A percentile compares a stretch with the other conserved stretches of the same genome.
Conservation (phyloP, 225 moss, liverwort and hornwort genomes). For the Physcomitrium patens region DNA sequence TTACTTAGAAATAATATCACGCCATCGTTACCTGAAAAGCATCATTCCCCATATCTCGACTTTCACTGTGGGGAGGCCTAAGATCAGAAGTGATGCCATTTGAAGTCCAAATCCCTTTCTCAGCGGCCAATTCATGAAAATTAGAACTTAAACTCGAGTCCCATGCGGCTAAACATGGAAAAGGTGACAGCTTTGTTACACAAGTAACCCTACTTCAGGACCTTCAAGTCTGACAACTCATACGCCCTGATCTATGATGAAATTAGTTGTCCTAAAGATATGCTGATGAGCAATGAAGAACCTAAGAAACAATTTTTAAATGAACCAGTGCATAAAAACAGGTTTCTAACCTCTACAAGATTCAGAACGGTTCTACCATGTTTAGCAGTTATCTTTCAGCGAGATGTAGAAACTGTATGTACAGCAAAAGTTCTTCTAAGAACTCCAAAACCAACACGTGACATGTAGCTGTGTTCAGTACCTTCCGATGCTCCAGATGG, state of each 20-base stretch:
- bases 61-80: conserved; percentile 91
- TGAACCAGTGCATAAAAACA: conserved; percentile 68
- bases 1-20: conserved; percentile 46
- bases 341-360: conserved; percentile 40
- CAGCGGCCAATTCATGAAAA: conserved; percentile 93
- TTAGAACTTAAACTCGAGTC: conserved; percentile 52
- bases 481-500: conserved; percentile 98
- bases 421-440: conserved; percentile 57
- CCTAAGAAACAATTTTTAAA: conserved; percentile 55
- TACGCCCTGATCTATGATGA: conserved; percentile 39
- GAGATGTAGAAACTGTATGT: conserved; percentile 42
- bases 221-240: conserved; percentile 42
- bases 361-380: conserved; percentile 36
- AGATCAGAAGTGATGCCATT: conserved; percentile 84
- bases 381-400: conserved; percentile 36
- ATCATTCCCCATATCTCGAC: conserved; percentile 85
- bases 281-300: conserved; percentile 24
- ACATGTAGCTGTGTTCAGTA: conserved; percentile 86
- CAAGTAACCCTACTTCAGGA: conserved; percentile 47
- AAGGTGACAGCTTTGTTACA: conserved; percentile 58
- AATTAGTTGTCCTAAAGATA: conserved; percentile 24
- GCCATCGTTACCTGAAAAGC: conserved; percentile 78
- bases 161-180: conserved; percentile 59
- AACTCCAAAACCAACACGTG: conserved; percentile 57
- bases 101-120: conserved; percentile 90